phyloP scores from a whole-genome alignment of 768 basidiomycete genomes.

The Boletus rufocinnamomeus region DNA sequence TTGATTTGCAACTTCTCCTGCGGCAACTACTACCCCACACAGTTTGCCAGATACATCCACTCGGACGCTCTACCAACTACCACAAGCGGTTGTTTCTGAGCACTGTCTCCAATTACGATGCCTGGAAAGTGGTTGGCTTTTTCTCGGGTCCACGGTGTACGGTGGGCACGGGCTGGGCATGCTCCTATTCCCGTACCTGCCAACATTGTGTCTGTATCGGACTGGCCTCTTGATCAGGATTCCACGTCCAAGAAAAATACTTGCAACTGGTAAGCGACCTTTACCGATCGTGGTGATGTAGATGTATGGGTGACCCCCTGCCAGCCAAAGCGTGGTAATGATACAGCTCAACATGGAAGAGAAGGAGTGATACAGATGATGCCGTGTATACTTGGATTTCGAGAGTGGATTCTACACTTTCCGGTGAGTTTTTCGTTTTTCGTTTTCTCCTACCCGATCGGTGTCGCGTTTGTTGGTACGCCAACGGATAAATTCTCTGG shows the following conservation, averaged over 20 bases:
- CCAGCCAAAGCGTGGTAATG: conserved; percentile 77
- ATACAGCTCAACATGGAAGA: conserved; percentile 77
- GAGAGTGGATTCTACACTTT: conserved; percentile 78
- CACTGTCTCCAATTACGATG: neutral
- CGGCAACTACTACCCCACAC: too few relatives aligned
- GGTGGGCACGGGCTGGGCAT: neutral
- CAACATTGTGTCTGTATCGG: too few relatives aligned
- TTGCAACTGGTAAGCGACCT: conserved; percentile 69
- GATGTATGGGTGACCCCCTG: neutral
- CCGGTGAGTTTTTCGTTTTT: conserved; percentile 48
- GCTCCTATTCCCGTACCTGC: neutral
- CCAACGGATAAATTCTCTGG: too few relatives aligned
- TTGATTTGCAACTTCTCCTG: too few relatives aligned
- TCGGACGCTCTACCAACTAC: too few relatives aligned
- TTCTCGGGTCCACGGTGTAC: neutral
- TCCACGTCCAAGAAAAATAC: conserved; percentile 35
- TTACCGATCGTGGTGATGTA: neutral
- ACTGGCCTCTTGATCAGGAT: neutral
- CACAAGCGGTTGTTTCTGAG: too few relatives aligned
- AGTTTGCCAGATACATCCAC: too few relatives aligned
- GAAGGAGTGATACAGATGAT: conserved; percentile 55
- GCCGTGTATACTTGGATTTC: conserved; percentile 76
- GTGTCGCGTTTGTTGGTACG: neutral
- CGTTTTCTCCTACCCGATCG: neutral
- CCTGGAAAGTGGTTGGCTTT: neutral